Evolutionary conservation across 1,284 basidiomycete genomes (phyloP).

Genomic region (Heterobasidion parviporum): DNA sequence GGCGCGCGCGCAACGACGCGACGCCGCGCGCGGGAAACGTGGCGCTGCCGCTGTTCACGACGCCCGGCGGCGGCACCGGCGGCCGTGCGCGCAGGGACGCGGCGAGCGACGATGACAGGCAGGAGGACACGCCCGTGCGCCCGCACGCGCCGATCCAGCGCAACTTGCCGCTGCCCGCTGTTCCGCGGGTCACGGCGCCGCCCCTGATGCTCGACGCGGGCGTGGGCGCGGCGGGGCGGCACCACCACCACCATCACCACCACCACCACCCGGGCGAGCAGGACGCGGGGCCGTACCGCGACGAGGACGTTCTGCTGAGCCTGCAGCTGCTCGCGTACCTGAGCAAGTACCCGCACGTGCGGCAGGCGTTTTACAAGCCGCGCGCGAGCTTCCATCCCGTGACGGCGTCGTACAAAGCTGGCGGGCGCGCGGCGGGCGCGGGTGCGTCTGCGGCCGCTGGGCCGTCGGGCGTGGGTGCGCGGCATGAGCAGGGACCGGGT

Average conservation of each 20-base stretch:
- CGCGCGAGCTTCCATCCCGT: constrained; percentile 70
- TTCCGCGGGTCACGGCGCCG: background rate
- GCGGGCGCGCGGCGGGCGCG: constrained; percentile 4
- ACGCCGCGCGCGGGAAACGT: constrained; percentile 30
- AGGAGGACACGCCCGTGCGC: constrained; percentile 9
- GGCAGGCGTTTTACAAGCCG: constrained; percentile 92
- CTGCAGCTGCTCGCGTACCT: constrained; percentile 94
- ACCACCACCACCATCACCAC: constrained; percentile 4
- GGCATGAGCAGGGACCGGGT: too few species aligned
- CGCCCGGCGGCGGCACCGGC: too few species aligned
- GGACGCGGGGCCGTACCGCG: constrained; percentile 63
- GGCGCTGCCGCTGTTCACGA: constrained; percentile 18
- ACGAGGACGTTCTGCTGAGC: constrained; percentile 90
- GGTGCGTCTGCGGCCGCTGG: constrained; percentile 2
- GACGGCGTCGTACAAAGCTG: constrained; percentile 30
- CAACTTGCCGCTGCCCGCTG: constrained; percentile 9
- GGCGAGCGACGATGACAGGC: constrained; percentile 9
- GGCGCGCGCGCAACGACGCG: constrained; percentile 11
- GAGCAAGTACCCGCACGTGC: constrained; percentile 96
- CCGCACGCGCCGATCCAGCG: constrained; percentile 14
- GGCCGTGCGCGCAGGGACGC: background rate
- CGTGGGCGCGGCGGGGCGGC: background rate
- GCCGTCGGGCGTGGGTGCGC: background rate
- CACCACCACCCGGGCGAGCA: constrained; percentile 15
- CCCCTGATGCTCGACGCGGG: background rate